Evolutionary conservation across 176 grass and related monocot species (phyloP).

Genomic region (Bothriochloa decipiens): DNA sequence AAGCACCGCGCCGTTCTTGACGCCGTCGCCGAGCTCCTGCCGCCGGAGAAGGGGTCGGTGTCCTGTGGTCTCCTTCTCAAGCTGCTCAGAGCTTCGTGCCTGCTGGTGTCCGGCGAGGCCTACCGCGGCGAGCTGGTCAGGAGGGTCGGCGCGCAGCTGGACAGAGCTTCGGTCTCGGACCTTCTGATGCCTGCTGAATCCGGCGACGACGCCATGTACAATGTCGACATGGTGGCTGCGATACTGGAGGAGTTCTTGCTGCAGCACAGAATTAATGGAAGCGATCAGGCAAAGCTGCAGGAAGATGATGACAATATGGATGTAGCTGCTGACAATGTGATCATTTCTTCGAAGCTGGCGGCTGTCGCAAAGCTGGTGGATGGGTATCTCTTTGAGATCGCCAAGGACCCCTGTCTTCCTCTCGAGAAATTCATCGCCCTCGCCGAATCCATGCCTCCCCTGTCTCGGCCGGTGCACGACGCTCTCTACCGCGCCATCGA

Average conservation of each 20-base stretch:
- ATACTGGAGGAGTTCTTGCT: conserved; percentile 76
- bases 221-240: conserved; percentile 60
- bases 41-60: conserved; percentile 57
- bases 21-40: conserved; percentile 64
- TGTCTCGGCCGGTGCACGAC: conserved; percentile 64
- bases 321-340: conserved; percentile 27
- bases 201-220: conserved; percentile 36
- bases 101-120: conserved; percentile 56
- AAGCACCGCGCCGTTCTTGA: conserved; percentile 55
- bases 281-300: neutral
- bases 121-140: conserved; percentile 44
- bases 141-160: conserved; percentile 62
- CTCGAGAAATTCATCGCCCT: conserved; percentile 64
- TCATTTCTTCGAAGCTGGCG: conserved; percentile 11
- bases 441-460: conserved; percentile 56
- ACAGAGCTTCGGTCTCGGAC: conserved; percentile 71
- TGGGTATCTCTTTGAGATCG: conserved; percentile 72
- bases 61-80: conserved; percentile 75
- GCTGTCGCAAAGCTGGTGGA: conserved; percentile 69
- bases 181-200: conserved; percentile 60
- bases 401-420: conserved; percentile 67
- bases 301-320: conserved; percentile 56
- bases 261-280: conserved; percentile 4
- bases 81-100: conserved; percentile 70
- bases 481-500: conserved; percentile 86